Evolutionary conservation across 805 yeast species (phyloP).

Genomic region (Starmerella stigmatis): DNA sequence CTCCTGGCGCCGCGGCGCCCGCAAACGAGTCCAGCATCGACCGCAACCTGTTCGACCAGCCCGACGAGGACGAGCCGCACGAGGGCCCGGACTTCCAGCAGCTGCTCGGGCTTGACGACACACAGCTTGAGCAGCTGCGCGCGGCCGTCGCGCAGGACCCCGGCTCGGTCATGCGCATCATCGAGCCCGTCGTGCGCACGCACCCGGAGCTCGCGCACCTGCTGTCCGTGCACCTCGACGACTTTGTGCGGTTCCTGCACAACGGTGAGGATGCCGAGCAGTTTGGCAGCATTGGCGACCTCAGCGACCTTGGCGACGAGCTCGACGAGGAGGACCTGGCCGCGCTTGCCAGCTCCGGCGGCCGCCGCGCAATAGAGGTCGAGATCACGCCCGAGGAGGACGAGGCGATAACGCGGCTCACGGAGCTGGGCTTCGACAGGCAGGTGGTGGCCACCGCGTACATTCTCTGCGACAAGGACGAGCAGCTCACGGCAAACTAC

Average conservation of each 20-base stretch:
- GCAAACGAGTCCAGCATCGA: slow-evolving; percentile 24
- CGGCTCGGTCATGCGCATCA: slow-evolving; percentile 69
- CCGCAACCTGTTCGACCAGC: slow-evolving; percentile 35
- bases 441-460: slow-evolving; percentile 81
- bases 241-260: slow-evolving; percentile 61
- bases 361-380: slow-evolving; percentile 24
- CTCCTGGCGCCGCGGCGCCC: background rate
- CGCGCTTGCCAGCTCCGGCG: slow-evolving; percentile 3
- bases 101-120: slow-evolving; percentile 36
- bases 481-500: slow-evolving; percentile 90
- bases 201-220: slow-evolving; percentile 73
- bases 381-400: slow-evolving; percentile 71
- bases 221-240: slow-evolving; percentile 57
- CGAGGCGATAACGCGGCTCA: slow-evolving; percentile 77
- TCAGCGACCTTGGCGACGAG: too few relatives aligned
- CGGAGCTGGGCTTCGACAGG: slow-evolving; percentile 89
- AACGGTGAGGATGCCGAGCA: slow-evolving; percentile 34
- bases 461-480: slow-evolving; percentile 96
- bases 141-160: slow-evolving; percentile 77
- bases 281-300: too few relatives aligned
- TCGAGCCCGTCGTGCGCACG: slow-evolving; percentile 68
- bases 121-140: slow-evolving; percentile 51
- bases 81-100: slow-evolving; percentile 28
- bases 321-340: slow-evolving; percentile 39
- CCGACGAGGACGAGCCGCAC: slow-evolving; percentile 27